phyloP scores from a whole-genome alignment of 345 rosid genomes.

The Camelina laxa region DNA sequence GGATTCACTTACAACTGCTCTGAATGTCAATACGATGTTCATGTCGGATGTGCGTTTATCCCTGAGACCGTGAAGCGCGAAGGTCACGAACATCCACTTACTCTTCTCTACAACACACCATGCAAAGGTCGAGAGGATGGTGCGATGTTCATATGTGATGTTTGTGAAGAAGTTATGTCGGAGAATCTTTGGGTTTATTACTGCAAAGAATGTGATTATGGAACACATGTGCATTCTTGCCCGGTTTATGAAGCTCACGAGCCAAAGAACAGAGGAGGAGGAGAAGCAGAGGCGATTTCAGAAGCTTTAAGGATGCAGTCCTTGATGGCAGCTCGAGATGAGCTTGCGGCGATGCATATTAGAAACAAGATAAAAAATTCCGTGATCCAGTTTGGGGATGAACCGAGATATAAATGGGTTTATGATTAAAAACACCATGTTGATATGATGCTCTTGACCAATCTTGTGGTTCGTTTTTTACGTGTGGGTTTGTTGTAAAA shows the following conservation, averaged over 20 bases:
- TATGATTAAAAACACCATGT: neutral
- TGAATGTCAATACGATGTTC: constrained; percentile 36
- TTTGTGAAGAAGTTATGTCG: constrained; percentile 10
- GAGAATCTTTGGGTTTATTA: constrained; percentile 36
- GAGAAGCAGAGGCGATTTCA: neutral
- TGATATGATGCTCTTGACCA: neutral
- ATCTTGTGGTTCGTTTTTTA: neutral
- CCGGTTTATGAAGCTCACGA: constrained; percentile 17
- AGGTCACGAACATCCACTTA: constrained; percentile 33
- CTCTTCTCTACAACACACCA: constrained; percentile 7
- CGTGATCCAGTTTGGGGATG: neutral
- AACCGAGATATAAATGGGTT: constrained; percentile 14
- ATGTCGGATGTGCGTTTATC: constrained; percentile 37
- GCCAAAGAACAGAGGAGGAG: neutral
- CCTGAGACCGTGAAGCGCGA: constrained; percentile 30
- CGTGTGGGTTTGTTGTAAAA: no score
- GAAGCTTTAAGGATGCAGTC: constrained; percentile 1
- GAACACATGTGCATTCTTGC: constrained; percentile 38
- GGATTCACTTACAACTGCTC: constrained; percentile 35
- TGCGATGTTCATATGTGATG: constrained; percentile 19
- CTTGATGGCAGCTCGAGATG: constrained; percentile 19
- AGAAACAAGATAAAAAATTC: neutral
- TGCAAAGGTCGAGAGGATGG: constrained; percentile 26
- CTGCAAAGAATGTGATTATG: constrained; percentile 37
- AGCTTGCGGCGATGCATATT: constrained; percentile 1